phyloP scores from a whole-genome alignment of 2,329 filamentous ascomycete species.

The Calonectria pauciramosa region DNA sequence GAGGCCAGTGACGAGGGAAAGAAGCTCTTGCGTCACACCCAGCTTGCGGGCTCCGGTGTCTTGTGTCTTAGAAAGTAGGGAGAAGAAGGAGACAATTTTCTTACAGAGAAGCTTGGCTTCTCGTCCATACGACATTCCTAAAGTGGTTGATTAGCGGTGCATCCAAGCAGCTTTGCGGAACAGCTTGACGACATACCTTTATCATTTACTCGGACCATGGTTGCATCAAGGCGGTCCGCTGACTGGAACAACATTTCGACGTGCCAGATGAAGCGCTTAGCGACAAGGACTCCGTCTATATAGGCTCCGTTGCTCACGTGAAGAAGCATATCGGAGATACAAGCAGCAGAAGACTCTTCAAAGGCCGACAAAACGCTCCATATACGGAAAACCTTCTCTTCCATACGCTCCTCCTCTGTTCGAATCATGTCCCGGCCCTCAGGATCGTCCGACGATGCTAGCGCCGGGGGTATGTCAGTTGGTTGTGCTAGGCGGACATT shows the following conservation, averaged over 20 bases:
- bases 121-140: slow-evolving; percentile 89
- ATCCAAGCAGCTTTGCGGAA: background rate
- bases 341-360: slow-evolving; percentile 96
- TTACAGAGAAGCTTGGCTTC: slow-evolving; percentile 99
- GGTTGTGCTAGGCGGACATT: slow-evolving; percentile 87
- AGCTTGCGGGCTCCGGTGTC: slow-evolving; percentile 91
- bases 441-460: slow-evolving; percentile 60
- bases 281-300: slow-evolving; percentile 92
- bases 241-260: slow-evolving; percentile 93
- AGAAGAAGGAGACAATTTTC: slow-evolving; percentile 98
- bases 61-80: slow-evolving; percentile 92
- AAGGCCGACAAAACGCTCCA: slow-evolving; percentile 98
- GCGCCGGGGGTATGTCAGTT: slow-evolving; percentile 62
- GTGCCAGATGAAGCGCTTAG: slow-evolving; percentile 96
- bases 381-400: slow-evolving; percentile 97
- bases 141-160: slow-evolving; percentile 28
- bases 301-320: slow-evolving; percentile 99
- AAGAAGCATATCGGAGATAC: slow-evolving; percentile 98
- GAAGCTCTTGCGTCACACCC: slow-evolving; percentile 96
- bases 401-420: slow-evolving; percentile 91
- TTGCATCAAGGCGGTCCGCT: slow-evolving; percentile 85
- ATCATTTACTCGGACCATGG: slow-evolving; percentile 76
- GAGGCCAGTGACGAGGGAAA: slow-evolving; percentile 95
- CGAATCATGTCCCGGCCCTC: slow-evolving; percentile 82
- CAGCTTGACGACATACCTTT: slow-evolving; percentile 72